Conservation (phyloP, 2,329 filamentous ascomycete species). For the Raffaelea arxii region DNA sequence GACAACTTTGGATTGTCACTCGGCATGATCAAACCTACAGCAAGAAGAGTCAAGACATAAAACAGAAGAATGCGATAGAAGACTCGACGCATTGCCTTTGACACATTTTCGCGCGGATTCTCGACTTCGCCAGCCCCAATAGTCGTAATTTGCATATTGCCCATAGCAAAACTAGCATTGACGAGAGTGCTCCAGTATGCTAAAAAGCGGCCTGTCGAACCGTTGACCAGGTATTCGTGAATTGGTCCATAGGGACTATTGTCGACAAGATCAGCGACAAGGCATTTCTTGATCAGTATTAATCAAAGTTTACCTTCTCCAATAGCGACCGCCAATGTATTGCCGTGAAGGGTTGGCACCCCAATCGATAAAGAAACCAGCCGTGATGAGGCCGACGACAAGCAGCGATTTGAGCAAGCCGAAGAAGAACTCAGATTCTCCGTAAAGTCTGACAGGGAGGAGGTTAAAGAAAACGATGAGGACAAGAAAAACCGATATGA, state of each 20-base stretch:
- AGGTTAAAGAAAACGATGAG: neutral
- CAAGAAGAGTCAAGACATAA: conserved; percentile 20
- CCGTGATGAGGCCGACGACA: conserved; percentile 43
- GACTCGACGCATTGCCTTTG: conserved; percentile 14
- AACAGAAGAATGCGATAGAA: conserved; percentile 22
- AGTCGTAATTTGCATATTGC: conserved; percentile 5
- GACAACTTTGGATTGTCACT: conserved; percentile 21
- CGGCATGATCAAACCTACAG: conserved; percentile 19
- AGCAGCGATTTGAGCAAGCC: conserved; percentile 32
- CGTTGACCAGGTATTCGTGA: conserved; percentile 26
- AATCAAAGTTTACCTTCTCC: conserved; percentile 46
- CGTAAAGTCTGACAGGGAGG: conserved; percentile 25
- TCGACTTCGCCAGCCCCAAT: conserved; percentile 12
- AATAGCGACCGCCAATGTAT: conserved; percentile 50
- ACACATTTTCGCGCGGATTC: conserved; percentile 12
- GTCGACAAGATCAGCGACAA: conserved; percentile 36
- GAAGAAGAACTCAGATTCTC: conserved; percentile 9
- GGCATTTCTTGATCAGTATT: conserved; percentile 37
- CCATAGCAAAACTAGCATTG: conserved; percentile 46
- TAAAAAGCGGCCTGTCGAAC: conserved; percentile 29
- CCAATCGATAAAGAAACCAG: conserved; percentile 47
- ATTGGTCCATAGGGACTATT: conserved; percentile 26
- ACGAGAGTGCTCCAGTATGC: conserved; percentile 33
- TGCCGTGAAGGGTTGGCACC: conserved; percentile 43
- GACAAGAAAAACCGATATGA: conserved; percentile 1